phyloP scores from a whole-genome alignment of 345 rosid species.

The Acer saccharum region DNA sequence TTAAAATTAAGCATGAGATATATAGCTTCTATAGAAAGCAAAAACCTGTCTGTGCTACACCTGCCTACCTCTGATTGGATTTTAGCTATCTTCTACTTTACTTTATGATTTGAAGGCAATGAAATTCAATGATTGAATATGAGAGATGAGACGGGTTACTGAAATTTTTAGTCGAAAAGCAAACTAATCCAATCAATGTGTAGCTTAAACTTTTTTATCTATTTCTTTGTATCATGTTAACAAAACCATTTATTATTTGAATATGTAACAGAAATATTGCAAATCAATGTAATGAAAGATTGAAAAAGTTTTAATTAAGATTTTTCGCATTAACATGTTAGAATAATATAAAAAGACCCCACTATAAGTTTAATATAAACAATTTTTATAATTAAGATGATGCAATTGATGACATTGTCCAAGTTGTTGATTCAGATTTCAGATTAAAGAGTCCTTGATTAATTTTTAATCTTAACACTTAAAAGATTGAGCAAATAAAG shows the following conservation, averaged over 20 bases:
- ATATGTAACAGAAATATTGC: no score
- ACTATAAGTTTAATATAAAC: no score
- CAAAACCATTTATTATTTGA: no score
- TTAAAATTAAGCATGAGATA: background rate
- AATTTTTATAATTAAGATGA: no score
- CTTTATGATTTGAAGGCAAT: background rate
- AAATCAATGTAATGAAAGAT: background rate
- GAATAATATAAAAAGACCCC: no score
- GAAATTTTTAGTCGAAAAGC: background rate
- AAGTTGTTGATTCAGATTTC: background rate
- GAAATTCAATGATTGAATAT: background rate
- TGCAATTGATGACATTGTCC: background rate
- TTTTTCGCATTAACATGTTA: no score
- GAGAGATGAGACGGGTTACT: background rate
- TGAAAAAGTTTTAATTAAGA: no score
- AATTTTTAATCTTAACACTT: no score
- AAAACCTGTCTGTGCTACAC: background rate
- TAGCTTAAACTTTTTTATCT: background rate
- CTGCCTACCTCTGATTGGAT: background rate
- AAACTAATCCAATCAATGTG: background rate
- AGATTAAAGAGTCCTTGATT: background rate
- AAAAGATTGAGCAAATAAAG: background rate
- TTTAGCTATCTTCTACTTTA: background rate
- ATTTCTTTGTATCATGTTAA: background rate
- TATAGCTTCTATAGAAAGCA: constrained; percentile 1